Percentiles rank a stretch among this genome's conserved stretches.
phyloP scores from a whole-genome alignment of 305 asterid species.

The Fraxinus velutina region DNA sequence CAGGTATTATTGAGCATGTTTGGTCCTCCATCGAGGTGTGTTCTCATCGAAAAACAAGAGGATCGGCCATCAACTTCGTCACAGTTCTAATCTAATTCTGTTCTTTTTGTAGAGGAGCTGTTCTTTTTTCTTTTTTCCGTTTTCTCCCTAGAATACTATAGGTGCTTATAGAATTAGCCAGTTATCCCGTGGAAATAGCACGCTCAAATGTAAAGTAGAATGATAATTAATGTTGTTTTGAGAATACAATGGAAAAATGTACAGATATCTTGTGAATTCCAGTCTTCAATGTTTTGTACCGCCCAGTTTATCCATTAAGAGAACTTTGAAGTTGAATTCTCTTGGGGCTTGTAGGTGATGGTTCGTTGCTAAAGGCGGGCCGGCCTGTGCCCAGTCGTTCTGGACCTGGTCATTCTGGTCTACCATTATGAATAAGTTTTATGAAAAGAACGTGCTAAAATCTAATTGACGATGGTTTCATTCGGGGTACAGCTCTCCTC shows the following conservation, averaged over 20 bases:
- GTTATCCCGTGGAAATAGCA: neutral
- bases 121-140: neutral
- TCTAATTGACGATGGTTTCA: neutral
- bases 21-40: constrained; percentile 94
- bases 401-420: neutral
- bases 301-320: neutral
- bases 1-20: constrained; percentile 89
- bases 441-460: neutral
- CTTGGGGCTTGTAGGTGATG: neutral
- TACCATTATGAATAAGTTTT: neutral
- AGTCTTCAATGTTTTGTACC: neutral
- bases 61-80: constrained; percentile 89
- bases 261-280: constrained; percentile 1
- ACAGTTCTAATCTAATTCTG: constrained; percentile 29
- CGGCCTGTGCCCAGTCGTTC: neutral
- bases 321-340: neutral
- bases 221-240: neutral
- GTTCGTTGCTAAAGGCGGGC: neutral
- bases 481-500: neutral
- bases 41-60: constrained; percentile 89
- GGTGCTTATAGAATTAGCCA: neutral
- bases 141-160: neutral
- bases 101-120: neutral
- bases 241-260: neutral
- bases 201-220: neutral